Evolutionary conservation across 139 green algal genomes (phyloP), one percentile per base, ranked within the genome.

Genomic region (Diplosphaera chodatii): DNA sequence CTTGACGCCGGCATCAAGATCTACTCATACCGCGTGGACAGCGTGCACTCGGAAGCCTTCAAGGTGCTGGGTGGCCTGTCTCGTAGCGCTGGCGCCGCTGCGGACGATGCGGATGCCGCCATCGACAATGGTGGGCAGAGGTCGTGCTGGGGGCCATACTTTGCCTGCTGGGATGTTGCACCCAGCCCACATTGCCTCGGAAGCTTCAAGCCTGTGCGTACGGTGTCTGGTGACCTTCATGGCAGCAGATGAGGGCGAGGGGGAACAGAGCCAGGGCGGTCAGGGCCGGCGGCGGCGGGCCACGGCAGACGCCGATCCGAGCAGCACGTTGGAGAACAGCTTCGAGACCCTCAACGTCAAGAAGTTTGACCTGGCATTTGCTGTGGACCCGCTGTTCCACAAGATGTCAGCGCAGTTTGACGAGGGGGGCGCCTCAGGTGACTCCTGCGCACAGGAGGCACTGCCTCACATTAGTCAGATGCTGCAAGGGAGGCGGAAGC

Each of bases 1-100:
- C 80, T 97, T 33, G 92, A 96, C 62, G 92, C 92, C 1, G 88
- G 92, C n/a, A 88, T 97, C 29, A 90, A 91, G 40, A 97, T 97
- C 73, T 97, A 97, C 74, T 87, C 89, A 6, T 85, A 83, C 71
- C 82, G 92, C 32, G 92, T 97, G 28, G 92, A 97, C 74, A 85
- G 79, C 5, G 85, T 94, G 23, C 91, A 95, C 79, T 90, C 81
- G 20, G 85, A 91, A 29, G 86, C 88, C 13, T 96, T 87, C 75
- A 87, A 89, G 69, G 85, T 88, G 27, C 78, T 97, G 32, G 74
- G 81, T 3, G 86, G 85, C 23, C 71, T 96, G 31, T 78, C 76
- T 13, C 76, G 89, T 2, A 72, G 81, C 3, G 73, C 71, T 2
- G 73, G 62, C 4, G 48, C 67, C 16, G 59, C 48, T 5, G 76